phyloP scores from a whole-genome alignment of 768 basidiomycete genomes.

The Suillus americanus region DNA sequence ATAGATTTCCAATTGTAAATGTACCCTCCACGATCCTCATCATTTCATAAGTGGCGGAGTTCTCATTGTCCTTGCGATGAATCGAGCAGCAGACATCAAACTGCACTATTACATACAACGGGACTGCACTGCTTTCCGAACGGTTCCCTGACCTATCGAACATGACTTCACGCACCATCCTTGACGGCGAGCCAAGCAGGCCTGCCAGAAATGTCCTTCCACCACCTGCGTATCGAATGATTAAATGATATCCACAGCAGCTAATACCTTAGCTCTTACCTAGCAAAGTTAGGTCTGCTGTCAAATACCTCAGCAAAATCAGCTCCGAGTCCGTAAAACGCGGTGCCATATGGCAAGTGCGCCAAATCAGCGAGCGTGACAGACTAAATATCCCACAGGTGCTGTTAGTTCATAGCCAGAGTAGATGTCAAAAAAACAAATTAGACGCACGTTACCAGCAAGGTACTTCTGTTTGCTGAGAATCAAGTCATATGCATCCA shows the following conservation, averaged over 20 bases:
- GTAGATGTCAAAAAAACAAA: slow-evolving; percentile 7
- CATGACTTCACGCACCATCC: slow-evolving; percentile 19
- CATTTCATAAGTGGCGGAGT: background rate
- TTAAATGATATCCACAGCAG: background rate
- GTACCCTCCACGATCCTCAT: background rate
- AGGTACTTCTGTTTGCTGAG: slow-evolving; percentile 55
- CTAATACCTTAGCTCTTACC: slow-evolving; percentile 28
- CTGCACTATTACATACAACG: background rate
- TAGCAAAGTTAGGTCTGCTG: slow-evolving; percentile 42
- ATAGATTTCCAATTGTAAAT: background rate
- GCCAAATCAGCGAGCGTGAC: slow-evolving; percentile 60
- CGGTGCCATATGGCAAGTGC: slow-evolving; percentile 51
- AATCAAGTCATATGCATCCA: slow-evolving; percentile 54
- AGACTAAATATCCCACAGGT: slow-evolving; percentile 19
- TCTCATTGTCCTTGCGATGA: background rate
- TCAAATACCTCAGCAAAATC: slow-evolving; percentile 32
- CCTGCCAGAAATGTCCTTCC: slow-evolving; percentile 44
- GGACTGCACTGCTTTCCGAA: background rate
- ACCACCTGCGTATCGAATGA: slow-evolving; percentile 43
- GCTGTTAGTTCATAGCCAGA: background rate
- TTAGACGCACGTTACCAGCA: slow-evolving; percentile 49
- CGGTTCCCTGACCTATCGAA: background rate
- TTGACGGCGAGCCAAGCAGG: slow-evolving; percentile 41
- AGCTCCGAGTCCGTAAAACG: slow-evolving; percentile 20
- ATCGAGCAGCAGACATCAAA: background rate